Conservation (phyloP, 176 grass and related monocot species). For the Tillandsia leiboldiana region DNA sequence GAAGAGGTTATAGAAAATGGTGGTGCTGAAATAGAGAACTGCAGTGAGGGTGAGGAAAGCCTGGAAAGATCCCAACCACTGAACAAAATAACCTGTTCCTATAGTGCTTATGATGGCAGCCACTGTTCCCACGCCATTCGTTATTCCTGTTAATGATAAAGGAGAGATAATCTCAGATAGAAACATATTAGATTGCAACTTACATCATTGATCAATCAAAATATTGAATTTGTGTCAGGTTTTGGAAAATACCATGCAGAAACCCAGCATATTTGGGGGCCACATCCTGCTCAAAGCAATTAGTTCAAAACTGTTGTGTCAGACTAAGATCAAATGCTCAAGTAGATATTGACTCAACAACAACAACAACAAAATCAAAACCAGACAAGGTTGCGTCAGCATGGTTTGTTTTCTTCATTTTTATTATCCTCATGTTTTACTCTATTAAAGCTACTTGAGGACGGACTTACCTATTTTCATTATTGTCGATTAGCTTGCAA, state of each 20-base stretch:
- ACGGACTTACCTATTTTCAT: no score
- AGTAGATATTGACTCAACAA: not conserved
- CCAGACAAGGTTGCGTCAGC: not conserved
- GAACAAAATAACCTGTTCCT: slow-evolving; percentile 74
- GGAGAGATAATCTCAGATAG: slow-evolving; percentile 8
- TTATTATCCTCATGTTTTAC: not conserved
- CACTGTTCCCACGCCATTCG: slow-evolving; percentile 63
- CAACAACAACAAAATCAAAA: not conserved
- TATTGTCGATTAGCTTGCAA: not conserved
- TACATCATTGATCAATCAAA: not conserved
- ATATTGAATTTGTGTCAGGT: slow-evolving; percentile 7
- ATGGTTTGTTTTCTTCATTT: not conserved
- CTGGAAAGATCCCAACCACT: slow-evolving; percentile 94
- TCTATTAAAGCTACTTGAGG: no score
- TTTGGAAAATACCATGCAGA: slow-evolving; percentile 50
- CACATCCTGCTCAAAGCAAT: slow-evolving; percentile 45
- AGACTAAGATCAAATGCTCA: not conserved
- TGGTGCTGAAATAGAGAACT: slow-evolving; percentile 57
- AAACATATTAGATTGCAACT: not conserved
- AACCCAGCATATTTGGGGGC: slow-evolving; percentile 90
- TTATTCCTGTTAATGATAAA: slow-evolving; percentile 52
- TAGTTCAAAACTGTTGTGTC: slow-evolving; percentile 2
- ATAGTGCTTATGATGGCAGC: slow-evolving; percentile 93
- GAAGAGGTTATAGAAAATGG: slow-evolving; percentile 68
- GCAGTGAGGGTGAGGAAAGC: slow-evolving; percentile 90